Base-by-base conservation (phyloP, 2,329 filamentous ascomycete species). In the Alternaria hordeiaustralica region DNA sequence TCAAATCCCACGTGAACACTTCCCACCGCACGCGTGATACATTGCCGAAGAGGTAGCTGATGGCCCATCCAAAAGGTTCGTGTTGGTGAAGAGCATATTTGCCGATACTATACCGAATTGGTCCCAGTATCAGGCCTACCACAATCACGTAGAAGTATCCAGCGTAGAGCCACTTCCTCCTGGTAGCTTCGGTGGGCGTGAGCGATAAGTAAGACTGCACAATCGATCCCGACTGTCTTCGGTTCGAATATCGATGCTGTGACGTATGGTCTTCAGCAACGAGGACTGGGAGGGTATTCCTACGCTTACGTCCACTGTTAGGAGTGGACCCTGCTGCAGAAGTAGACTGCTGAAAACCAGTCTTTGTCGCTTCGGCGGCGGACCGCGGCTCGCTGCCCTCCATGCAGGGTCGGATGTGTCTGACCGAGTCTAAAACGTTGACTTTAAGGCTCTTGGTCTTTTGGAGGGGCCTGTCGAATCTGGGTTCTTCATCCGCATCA, bases 11-110 rank as follows among this genome's bases (percentile, higher is more conserved):
- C 63, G 86, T 87, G 15, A 93, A 84, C 9, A 95, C 87, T 77
- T 91, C 86, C 76, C 91, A 89, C 23, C 94, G 87, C 69, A 97
- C 88, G 74, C 84, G 85, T 0, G 87, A 85, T 11, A 94, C 76
- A 71, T 97, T 92, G 12, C 95, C 94, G 65, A 98, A 87, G 3
- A 97, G 82, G 78, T 99, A 99, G 2, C 93, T 91, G 11, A 97
- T 80, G 0, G 93, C 94, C 96, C 96, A 99, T 3, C 95, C 93
- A 47, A 99, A 88, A 0, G 96, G 94, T 71, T 99, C 96, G 55
- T 89, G 83, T 15, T 88, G 89, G 33, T 86, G 75, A 2, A 99
- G 84, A 13, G 93, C 94, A 65, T 87, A 84, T 46, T 82, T 80
- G 43, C 86, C 82, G 54, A 98, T 88, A 69, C 93, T 91, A 3